Percentiles rank a stretch among this genome's conserved stretches.
Evolutionary conservation across 2,329 filamentous ascomycete genomes (phyloP).

Genomic region (Penicillium hesseltinei): DNA sequence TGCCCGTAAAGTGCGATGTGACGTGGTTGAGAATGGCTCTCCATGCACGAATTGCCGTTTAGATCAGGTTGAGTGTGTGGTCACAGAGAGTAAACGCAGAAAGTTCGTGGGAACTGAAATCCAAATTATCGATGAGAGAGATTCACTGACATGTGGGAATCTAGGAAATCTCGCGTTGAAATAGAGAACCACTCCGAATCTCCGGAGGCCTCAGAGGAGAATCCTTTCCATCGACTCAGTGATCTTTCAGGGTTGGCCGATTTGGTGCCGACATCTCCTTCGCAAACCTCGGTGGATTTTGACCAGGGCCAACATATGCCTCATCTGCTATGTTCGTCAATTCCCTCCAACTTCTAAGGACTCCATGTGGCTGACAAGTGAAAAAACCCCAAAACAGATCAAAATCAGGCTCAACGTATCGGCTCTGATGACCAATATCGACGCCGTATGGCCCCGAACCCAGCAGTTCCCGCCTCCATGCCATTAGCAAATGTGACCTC

Average conservation of each 20-base stretch:
- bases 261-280: constrained; percentile 40
- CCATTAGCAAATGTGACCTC: constrained; percentile 38
- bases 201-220: constrained; percentile 38
- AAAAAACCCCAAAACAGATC: constrained; percentile 22
- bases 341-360: not conserved
- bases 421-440: constrained; percentile 47
- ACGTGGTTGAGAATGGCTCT: constrained; percentile 81
- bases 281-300: constrained; percentile 47
- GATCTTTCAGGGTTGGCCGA: constrained; percentile 32
- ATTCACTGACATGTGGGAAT: constrained; percentile 1
- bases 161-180: constrained; percentile 44
- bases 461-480: constrained; percentile 38
- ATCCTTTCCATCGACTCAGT: constrained; percentile 28
- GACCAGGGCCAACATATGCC: constrained; percentile 59
- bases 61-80: constrained; percentile 54
- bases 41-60: constrained; percentile 82
- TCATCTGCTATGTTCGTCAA: constrained; percentile 60
- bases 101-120: constrained; percentile 36
- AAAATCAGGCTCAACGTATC: constrained; percentile 44
- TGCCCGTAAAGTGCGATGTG: constrained; percentile 86
- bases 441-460: constrained; percentile 47
- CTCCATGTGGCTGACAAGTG: not conserved
- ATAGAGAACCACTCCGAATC: constrained; percentile 39
- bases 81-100: constrained; percentile 79
- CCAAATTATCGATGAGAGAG: constrained; percentile 13